These are phyloP conservation scores for Ceratobasidium sp. DNA, from an alignment of 1,284 basidiomycete genomes.

Conservation along the genomic window DNA sequence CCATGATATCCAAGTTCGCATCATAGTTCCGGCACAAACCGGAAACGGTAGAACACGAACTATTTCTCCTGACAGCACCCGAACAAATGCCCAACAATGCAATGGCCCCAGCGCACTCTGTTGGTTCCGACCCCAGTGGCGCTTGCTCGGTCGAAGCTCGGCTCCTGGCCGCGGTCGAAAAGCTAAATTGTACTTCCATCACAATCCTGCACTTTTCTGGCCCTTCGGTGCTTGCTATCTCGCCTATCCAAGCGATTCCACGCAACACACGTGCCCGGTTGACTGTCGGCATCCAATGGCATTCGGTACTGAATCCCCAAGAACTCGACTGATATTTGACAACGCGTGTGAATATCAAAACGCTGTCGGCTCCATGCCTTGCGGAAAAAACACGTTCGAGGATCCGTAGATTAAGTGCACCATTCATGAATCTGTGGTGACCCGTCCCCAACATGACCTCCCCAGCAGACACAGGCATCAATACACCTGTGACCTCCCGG, in stretches of 20 bases:
- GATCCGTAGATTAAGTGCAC: neutral
- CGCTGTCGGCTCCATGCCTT: neutral
- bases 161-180: conserved; percentile 4
- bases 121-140: neutral
- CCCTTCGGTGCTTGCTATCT: neutral
- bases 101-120: neutral
- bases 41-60: neutral
- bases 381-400: neutral
- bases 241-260: neutral
- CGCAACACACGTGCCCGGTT: neutral
- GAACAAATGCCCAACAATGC: neutral
- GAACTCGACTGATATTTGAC: neutral
- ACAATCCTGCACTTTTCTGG: conserved; percentile 10
- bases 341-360: neutral
- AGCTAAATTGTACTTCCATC: conserved; percentile 11
- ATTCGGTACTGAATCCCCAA: neutral
- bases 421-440: neutral
- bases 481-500: conserved; percentile 9
- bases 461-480: neutral
- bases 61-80: neutral
- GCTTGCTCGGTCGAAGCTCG: conserved; percentile 6
- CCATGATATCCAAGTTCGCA: neutral
- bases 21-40: neutral
- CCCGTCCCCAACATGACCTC: neutral
- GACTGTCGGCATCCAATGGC: neutral